Conservation (phyloP, 83 land plant genomes). For the Larix sibirica region DNA sequence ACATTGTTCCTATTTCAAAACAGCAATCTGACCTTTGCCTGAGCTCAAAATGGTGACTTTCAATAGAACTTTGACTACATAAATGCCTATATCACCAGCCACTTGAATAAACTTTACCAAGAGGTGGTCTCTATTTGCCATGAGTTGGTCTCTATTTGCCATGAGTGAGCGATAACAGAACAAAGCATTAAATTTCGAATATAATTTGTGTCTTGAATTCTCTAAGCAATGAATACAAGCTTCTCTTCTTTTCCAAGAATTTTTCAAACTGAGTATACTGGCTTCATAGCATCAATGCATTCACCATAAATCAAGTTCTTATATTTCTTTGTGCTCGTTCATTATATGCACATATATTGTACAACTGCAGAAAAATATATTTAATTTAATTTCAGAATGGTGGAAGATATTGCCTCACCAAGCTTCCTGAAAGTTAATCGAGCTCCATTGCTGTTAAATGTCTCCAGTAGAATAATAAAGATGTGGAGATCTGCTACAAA, state of each 20-base stretch:
- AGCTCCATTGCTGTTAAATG: background rate
- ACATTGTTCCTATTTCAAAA: background rate
- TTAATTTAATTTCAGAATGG: background rate
- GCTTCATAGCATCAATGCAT: background rate
- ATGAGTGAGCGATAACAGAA: background rate
- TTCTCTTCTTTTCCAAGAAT: background rate
- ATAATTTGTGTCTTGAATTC: background rate
- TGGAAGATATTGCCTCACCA: background rate
- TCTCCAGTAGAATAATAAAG: background rate
- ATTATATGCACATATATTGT: constrained; percentile 4
- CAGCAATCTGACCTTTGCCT: background rate
- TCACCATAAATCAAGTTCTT: background rate
- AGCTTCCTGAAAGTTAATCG: background rate
- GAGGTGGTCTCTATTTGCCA: background rate
- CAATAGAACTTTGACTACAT: too few species aligned
- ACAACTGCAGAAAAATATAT: background rate
- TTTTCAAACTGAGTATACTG: background rate
- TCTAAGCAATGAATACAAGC: background rate
- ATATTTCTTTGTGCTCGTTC: background rate
- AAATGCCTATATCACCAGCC: background rate
- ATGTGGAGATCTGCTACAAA: background rate
- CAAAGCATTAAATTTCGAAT: background rate
- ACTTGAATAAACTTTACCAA: background rate
- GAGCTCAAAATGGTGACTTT: background rate
- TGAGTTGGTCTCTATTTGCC: background rate